These are phyloP conservation scores for Tillandsia leiboldiana DNA, from an alignment of 176 grass and related monocot genomes.

Conservation along the genomic window DNA sequence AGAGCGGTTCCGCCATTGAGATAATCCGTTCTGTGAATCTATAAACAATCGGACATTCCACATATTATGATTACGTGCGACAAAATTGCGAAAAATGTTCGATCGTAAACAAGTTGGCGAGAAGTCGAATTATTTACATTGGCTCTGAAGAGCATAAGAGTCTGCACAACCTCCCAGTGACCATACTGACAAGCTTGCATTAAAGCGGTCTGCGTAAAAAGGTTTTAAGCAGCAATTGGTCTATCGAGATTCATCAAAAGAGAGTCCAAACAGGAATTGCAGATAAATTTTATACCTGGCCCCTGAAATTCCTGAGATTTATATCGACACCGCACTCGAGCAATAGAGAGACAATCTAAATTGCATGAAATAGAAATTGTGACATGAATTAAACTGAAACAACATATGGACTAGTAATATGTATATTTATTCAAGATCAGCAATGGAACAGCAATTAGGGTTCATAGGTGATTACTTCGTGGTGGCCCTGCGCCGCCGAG, in stretches of 20 bases:
- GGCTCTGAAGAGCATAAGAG: conserved; percentile 80
- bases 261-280: neutral
- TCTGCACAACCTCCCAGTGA: conserved; percentile 96
- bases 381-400: neutral
- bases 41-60: conserved; percentile 14
- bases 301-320: conserved; percentile 80
- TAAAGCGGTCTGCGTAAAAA: conserved; percentile 69
- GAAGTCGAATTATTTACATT: conserved; percentile 44
- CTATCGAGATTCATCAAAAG: no score
- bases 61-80: neutral
- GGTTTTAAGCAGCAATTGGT: neutral
- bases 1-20: conserved; percentile 75
- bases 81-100: neutral
- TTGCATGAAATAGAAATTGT: conserved; percentile 6
- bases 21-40: conserved; percentile 92
- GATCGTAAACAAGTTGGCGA: neutral
- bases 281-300: conserved; percentile 41
- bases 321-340: conserved; percentile 82
- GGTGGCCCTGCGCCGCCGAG: conserved; percentile 77
- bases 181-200: conserved; percentile 99
- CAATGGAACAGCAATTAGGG: neutral
- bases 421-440: neutral
- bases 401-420: neutral
- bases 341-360: conserved; percentile 82
- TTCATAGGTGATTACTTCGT: conserved; percentile 43